Evolutionary conservation across 495 filamentous ascomycete genomes (phyloP).

Genomic region (Pyrenula massariospora): DNA sequence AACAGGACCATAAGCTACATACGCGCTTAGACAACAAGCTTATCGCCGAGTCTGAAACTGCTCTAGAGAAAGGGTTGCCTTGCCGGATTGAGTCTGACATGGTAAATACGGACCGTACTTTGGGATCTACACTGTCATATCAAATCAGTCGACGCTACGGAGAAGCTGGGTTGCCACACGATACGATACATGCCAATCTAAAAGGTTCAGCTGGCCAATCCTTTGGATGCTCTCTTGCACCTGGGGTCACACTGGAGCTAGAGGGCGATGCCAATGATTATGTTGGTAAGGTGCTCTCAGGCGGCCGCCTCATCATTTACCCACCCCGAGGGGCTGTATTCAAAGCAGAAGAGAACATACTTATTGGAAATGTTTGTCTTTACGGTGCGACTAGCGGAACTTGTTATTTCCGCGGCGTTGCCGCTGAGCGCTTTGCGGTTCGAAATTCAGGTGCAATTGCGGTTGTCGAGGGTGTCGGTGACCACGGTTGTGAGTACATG

Average conservation of each 20-base stretch:
- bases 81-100: constrained; percentile 95
- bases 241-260: constrained; percentile 90
- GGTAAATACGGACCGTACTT: constrained; percentile 92
- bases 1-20: constrained; percentile 93
- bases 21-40: constrained; percentile 96
- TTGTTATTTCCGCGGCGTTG: constrained; percentile 96
- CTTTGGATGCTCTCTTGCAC: constrained; percentile 91
- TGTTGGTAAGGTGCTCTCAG: constrained; percentile 94
- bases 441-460: constrained; percentile 96
- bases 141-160: constrained; percentile 91
- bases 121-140: constrained; percentile 93
- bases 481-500: constrained; percentile 99
- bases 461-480: constrained; percentile 93
- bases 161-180: constrained; percentile 79
- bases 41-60: constrained; percentile 93
- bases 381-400: constrained; percentile 92
- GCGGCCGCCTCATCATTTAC: constrained; percentile 92
- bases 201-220: constrained; percentile 98
- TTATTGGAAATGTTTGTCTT: constrained; percentile 93
- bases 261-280: constrained; percentile 98
- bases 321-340: constrained; percentile 86
- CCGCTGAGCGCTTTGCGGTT: constrained; percentile 95
- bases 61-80: constrained; percentile 89
- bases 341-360: constrained; percentile 96
- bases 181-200: constrained; percentile 95